phyloP scores from a whole-genome alignment of 371 early-diverging fungal species.

The Neoconidiobolus thromboides region DNA sequence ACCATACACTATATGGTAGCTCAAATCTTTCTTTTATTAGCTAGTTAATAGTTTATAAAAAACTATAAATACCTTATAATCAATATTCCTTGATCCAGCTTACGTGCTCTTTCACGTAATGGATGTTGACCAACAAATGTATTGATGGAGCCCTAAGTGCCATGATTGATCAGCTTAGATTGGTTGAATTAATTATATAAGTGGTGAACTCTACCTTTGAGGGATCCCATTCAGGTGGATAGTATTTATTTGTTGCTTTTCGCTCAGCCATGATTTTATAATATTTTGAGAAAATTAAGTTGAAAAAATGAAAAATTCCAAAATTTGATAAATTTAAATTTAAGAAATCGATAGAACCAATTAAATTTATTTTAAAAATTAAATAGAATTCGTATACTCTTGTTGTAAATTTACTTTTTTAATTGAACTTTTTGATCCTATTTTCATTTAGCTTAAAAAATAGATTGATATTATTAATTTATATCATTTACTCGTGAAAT shows the following conservation, averaged over 20 bases:
- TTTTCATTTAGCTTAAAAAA: no score
- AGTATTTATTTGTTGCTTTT: slow-evolving; percentile 34
- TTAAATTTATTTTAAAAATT: no score
- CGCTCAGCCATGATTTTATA: slow-evolving; percentile 8
- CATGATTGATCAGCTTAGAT: not conserved
- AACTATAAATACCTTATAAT: slow-evolving; percentile 41
- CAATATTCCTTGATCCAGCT: slow-evolving; percentile 77
- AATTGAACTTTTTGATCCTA: no score
- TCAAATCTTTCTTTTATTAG: slow-evolving; percentile 39
- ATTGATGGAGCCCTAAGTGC: slow-evolving; percentile 56
- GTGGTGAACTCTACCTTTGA: slow-evolving; percentile 22
- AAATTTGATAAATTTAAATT: no score
- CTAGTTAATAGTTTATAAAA: not conserved
- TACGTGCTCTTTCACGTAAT: slow-evolving; percentile 66
- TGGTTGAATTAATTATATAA: not conserved
- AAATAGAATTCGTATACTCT: no score
- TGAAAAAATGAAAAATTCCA: no score
- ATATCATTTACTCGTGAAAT: no score
- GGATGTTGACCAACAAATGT: slow-evolving; percentile 73
- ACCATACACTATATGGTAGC: slow-evolving; percentile 83
- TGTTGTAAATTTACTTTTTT: no score
- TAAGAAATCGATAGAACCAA: no score
- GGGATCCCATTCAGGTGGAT: slow-evolving; percentile 51
- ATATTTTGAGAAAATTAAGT: not conserved
- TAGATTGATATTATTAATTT: no score